phyloP scores from a whole-genome alignment of 1,139 yeast genomes.

The Saccharomycopsis hybrid region DNA sequence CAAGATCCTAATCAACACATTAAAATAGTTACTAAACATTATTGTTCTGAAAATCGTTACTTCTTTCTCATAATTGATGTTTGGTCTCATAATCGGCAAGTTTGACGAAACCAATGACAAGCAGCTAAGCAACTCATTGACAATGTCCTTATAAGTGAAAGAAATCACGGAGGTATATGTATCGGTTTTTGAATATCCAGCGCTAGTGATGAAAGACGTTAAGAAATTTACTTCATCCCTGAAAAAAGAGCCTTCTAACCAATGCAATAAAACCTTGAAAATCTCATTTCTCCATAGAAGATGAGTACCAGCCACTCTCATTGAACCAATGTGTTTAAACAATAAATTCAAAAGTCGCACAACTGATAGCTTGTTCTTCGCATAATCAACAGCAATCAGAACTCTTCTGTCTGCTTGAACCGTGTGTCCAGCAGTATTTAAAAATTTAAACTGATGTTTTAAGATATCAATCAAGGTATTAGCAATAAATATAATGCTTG shows the following conservation, averaged over 20 bases:
- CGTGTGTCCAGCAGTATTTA: not conserved
- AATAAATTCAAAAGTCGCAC: slow-evolving; percentile 2
- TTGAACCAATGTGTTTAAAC: not conserved
- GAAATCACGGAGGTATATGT: too few relatives aligned
- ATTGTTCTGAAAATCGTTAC: slow-evolving; percentile 10
- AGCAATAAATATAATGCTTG: not conserved
- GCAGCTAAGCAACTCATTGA: slow-evolving; percentile 2
- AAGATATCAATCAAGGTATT: slow-evolving; percentile 1
- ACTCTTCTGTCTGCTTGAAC: not conserved
- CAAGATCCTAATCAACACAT: slow-evolving; percentile 16
- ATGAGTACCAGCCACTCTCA: slow-evolving; percentile 6
- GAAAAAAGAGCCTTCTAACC: slow-evolving; percentile 17
- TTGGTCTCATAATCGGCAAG: slow-evolving; percentile 10
- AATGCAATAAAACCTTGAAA: slow-evolving; percentile 7
- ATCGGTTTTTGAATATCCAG: too few relatives aligned
- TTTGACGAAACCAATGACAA: slow-evolving; percentile 2
- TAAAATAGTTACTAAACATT: slow-evolving; percentile 18
- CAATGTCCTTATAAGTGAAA: slow-evolving; percentile 3
- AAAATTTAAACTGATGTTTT: slow-evolving; percentile 6
- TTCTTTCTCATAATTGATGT: slow-evolving; percentile 18
- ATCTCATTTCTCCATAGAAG: slow-evolving; percentile 14
- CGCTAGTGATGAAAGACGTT: not conserved
- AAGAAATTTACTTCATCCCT: slow-evolving; percentile 14
- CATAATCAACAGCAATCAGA: not conserved
- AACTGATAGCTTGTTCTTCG: slow-evolving; percentile 2